Base-by-base conservation (phyloP, 2,329 filamentous ascomycete species). In the Hypomyces rosellus region DNA sequence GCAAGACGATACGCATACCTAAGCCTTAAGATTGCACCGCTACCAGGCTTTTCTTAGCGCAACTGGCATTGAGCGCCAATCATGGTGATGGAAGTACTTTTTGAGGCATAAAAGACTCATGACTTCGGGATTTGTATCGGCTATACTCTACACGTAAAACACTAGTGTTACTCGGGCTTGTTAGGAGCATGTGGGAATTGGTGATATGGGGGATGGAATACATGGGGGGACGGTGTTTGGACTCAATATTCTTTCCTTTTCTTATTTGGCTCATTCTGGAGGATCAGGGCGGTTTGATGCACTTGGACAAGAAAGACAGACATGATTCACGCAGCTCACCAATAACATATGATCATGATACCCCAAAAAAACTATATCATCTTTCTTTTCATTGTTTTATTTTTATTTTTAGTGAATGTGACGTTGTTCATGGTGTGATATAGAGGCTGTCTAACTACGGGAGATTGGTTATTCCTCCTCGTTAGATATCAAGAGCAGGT, bases 1-100 rank as follows among this genome's bases (percentile, higher is more conserved):
- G 89, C 74, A 95, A 92, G 78, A 92, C 84, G 33, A 82, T 99
- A 63, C 89, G 93, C 66, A 90, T 99, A 58, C 93, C 93, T 14
- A 99, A 99, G 81, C 90, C 81, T 51, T 85, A 69, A 67, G 18
- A 37, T 16, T 34, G 16, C 18, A 18, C 22, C 25, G 16, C 44
- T 46, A 15, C 22, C 33, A 42, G 38, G 36, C 41, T 13, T 36
- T 42, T 15, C 30, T 36, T 45, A 45, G 14, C n/a, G 8, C 8
- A 20, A 30, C 15, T 34, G 43, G 25, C 30, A 14, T 38, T 38
- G 16, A 7, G 9, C 13, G 2, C 6, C 36, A 38, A 38, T 16
- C 36, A 38, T 34, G 39, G 45, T 33, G 49, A 34, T 44, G 43
- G 45, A 51, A 39, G 45, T 30, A 30, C 25, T 30, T 30, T 8